phyloP scores from a whole-genome alignment of 176 grass and related monocot species.

The maize (Zea mays) region DNA sequence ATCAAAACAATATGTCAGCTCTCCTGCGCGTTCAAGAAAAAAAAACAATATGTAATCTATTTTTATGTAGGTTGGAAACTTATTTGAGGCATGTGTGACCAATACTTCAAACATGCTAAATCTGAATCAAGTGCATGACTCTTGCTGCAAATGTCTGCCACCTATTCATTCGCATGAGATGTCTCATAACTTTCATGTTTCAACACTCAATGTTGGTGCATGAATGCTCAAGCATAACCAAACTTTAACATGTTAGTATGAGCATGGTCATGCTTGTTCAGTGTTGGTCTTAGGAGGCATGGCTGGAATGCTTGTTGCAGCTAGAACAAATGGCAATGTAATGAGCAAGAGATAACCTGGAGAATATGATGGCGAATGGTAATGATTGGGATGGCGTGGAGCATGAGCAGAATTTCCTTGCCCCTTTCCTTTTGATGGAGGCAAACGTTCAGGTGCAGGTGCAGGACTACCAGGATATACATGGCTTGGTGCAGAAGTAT shows the following conservation, averaged over 20 bases:
- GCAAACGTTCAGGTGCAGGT: constrained; percentile 50
- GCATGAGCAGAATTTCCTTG: constrained; percentile 49
- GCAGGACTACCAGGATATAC: constrained; percentile 52
- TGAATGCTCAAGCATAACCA: constrained; percentile 10
- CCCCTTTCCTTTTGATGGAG: constrained; percentile 47
- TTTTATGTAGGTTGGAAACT: constrained; percentile 27
- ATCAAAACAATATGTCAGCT: constrained; percentile 8
- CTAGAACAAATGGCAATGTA: constrained; percentile 43
- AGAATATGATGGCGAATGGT: constrained; percentile 37
- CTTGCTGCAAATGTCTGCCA: constrained; percentile 5
- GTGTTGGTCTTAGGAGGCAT: constrained; percentile 25
- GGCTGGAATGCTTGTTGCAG: constrained; percentile 38
- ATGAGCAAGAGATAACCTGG: constrained; percentile 49
- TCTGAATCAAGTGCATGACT: constrained; percentile 31
- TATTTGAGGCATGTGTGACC: constrained; percentile 37
- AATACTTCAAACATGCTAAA: constrained; percentile 19
- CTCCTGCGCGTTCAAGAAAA: no score
- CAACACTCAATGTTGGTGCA: neutral
- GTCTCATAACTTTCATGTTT: constrained; percentile 1
- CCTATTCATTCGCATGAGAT: constrained; percentile 20
- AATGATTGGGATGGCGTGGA: constrained; percentile 43
- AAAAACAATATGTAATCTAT: constrained; percentile 28
- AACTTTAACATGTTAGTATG: constrained; percentile 19
- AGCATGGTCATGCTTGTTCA: constrained; percentile 35
- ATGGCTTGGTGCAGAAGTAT: constrained; percentile 45